A percentile compares a stretch with the other conserved stretches of the same genome.
Conservation (phyloP, 257 asterid species). For the Solanum pinnatisectum region DNA sequence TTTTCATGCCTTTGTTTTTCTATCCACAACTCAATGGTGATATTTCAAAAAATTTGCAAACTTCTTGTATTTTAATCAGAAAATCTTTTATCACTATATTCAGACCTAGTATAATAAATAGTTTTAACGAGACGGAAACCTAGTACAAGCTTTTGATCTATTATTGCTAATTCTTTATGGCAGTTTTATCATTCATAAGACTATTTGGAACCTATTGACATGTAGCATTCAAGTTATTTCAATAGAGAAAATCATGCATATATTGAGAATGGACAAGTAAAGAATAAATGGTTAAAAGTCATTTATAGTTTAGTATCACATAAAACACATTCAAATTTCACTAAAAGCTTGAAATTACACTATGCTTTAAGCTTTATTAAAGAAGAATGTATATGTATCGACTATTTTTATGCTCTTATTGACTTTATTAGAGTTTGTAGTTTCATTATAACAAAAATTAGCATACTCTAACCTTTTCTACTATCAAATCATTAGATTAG, state of each 20-base stretch:
- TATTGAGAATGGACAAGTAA: background rate
- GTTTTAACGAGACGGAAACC: background rate
- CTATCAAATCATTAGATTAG: too few relatives aligned
- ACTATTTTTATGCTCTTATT: background rate
- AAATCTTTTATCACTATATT: background rate
- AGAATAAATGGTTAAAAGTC: background rate
- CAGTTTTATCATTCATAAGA: background rate
- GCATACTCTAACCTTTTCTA: too few relatives aligned
- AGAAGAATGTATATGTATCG: background rate
- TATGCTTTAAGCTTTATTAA: background rate
- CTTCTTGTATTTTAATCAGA: background rate
- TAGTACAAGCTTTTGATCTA: background rate
- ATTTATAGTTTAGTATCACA: background rate
- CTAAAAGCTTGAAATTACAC: background rate
- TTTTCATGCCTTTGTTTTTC: background rate
- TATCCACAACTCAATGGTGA: background rate
- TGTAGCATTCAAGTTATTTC: background rate
- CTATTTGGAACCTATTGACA: background rate
- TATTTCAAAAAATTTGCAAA: background rate
- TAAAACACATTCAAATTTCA: background rate
- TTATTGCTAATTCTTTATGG: too few relatives aligned
- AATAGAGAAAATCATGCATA: background rate
- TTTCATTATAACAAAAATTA: too few relatives aligned
- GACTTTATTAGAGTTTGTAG: too few relatives aligned
- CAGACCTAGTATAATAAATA: background rate